Percentiles rank a stretch among this genome's conserved stretches.
phyloP scores from a whole-genome alignment of 805 yeast species.

The Lipomyces lipofer region DNA sequence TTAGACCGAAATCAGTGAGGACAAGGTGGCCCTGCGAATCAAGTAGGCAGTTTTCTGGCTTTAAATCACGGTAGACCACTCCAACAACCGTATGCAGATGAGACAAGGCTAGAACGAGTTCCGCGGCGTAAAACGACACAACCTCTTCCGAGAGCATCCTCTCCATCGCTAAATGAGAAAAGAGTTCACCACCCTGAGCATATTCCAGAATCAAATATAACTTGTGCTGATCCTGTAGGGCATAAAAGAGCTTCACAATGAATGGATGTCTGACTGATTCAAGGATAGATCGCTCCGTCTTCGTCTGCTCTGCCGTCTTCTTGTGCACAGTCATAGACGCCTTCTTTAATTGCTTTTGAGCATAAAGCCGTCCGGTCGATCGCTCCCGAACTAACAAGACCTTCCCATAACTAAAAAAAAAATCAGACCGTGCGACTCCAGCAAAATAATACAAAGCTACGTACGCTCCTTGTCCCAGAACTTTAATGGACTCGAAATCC shows the following conservation, averaged over 20 bases:
- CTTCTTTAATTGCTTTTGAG: conserved; percentile 82
- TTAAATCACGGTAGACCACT: conserved; percentile 81
- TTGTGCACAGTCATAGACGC: conserved; percentile 68
- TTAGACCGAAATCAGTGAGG: conserved; percentile 81
- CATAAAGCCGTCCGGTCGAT: conserved; percentile 64
- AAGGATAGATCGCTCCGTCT: conserved; percentile 74
- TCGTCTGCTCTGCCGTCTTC: conserved; percentile 69
- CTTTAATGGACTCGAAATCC: conserved; percentile 75
- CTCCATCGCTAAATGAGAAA: conserved; percentile 56
- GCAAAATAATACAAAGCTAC: too few species aligned
- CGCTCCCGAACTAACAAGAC: conserved; percentile 74
- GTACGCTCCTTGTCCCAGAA: conserved; percentile 83
- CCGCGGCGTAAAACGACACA: conserved; percentile 77
- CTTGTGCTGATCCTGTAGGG: conserved; percentile 77
- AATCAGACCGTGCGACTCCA: too few species aligned
- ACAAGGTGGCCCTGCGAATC: conserved; percentile 78
- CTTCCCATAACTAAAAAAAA: too few species aligned
- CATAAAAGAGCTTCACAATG: conserved; percentile 77
- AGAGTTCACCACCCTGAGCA: conserved; percentile 87
- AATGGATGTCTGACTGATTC: conserved; percentile 74
- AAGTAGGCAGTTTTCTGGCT: conserved; percentile 85
- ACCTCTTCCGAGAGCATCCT: conserved; percentile 52
- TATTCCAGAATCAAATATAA: conserved; percentile 76
- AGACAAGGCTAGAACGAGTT: conserved; percentile 70
- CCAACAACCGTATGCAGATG: conserved; percentile 74